Base-by-base conservation (phyloP, 2,329 filamentous ascomycete genomes). In the Talaromyces sp. region DNA sequence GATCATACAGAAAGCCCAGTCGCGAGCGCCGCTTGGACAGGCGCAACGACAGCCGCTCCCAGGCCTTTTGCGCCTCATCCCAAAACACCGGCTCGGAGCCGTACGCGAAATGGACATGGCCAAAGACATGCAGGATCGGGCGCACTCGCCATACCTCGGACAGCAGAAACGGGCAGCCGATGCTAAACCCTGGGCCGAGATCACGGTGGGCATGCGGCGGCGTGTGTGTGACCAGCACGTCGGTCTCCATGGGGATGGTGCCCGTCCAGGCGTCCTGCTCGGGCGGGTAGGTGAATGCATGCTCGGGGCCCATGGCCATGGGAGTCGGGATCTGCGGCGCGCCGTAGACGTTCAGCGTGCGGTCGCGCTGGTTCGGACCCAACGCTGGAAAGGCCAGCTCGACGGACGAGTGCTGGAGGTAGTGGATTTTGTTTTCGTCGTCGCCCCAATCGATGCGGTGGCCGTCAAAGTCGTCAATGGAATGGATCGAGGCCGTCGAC, bases 171-270 rank as follows among this genome's bases (percentile, higher is more conserved):
- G 86, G 84, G 65, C 89, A 93, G 59, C 90, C 91, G 51, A 91
- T 77, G 2, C 82, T 85, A 56, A 86, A 82, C 65, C 88, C 66
- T 1, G 75, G 75, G 26, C 75, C 77, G 21, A 80, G 65, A 63
- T 81, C 88, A 35, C 87, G 80, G 70, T 96, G 90, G 69, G 86
- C 81, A 71, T 85, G 85, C 1, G 91, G 90, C 29, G 92, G 92
- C 0, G 86, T 86, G 70, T 96, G 92, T 1, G 92, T 96, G 52
- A 96, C 77, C 14, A 96, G 81, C 57, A 96, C 84, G 67, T 96
- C 91, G 0, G 86, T 88, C 66, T 89, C 85, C 1, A 79, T 74
- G 0, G 91, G 91, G 5, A 96, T 79, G 21, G 84, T 88, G 64
- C 84, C 83, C 3, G 82, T 80, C 90, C 91, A 96, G 0, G 89